Conservation (phyloP, 2,329 filamentous ascomycete genomes). For the Neonectria coccinea region DNA sequence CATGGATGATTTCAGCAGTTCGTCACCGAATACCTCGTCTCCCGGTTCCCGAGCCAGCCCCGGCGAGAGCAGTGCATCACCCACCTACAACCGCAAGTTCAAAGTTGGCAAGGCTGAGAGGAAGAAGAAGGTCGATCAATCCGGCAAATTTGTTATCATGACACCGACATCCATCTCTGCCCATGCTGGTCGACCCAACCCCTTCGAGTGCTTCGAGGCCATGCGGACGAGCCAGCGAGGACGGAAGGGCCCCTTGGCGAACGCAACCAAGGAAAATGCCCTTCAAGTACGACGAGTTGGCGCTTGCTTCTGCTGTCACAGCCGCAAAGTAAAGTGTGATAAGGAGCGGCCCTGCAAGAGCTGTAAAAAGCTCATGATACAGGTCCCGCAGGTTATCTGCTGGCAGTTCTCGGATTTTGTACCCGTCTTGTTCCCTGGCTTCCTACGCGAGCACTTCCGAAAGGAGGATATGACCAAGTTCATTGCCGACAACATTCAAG, state of each 20-base stretch:
- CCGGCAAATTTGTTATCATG: slow-evolving; percentile 66
- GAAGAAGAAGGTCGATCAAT: slow-evolving; percentile 58
- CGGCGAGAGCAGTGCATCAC: slow-evolving; percentile 44
- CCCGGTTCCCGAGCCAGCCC: slow-evolving; percentile 42
- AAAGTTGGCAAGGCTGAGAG: slow-evolving; percentile 56
- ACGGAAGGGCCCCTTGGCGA: slow-evolving; percentile 66
- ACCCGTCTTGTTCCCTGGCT: slow-evolving; percentile 63
- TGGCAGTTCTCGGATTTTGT: slow-evolving; percentile 70
- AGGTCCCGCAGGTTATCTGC: slow-evolving; percentile 66
- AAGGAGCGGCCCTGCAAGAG: slow-evolving; percentile 67
- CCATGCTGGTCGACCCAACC: slow-evolving; percentile 62
- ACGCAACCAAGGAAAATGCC: slow-evolving; percentile 66
- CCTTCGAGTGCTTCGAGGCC: slow-evolving; percentile 67
- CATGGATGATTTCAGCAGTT: slow-evolving; percentile 55
- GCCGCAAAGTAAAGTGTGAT: slow-evolving; percentile 70
- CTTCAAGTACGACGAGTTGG: slow-evolving; percentile 65
- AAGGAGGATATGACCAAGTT: slow-evolving; percentile 63
- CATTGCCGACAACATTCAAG: slow-evolving; percentile 61
- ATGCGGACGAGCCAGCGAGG: slow-evolving; percentile 65
- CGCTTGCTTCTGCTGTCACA: slow-evolving; percentile 70
- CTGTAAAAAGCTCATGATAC: slow-evolving; percentile 64
- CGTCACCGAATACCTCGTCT: slow-evolving; percentile 50
- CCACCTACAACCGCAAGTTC: slow-evolving; percentile 56
- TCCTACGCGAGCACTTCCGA: slow-evolving; percentile 63
- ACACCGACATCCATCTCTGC: slow-evolving; percentile 66